Evolutionary conservation across 805 yeast genomes (phyloP).

Genomic region (Priceomyces medius): DNA sequence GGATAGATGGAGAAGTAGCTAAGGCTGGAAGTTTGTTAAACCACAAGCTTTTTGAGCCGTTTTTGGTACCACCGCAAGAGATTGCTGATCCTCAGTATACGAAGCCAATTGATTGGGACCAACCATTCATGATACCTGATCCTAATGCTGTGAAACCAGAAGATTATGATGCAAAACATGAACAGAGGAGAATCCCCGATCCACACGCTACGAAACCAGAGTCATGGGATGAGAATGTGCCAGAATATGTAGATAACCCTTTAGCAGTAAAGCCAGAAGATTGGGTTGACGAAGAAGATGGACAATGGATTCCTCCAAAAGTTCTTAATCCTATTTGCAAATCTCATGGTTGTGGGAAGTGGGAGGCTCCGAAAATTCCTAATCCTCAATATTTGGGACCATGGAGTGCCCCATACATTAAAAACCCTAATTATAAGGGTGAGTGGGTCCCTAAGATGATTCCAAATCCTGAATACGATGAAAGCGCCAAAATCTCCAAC

Average conservation of each 20-base stretch:
- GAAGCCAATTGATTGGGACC: conserved; percentile 86
- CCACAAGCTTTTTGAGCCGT: conserved; percentile 57
- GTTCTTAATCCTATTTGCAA: conserved; percentile 74
- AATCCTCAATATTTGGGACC: conserved; percentile 76
- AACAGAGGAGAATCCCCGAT: conserved; percentile 57
- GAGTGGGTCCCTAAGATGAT: conserved; percentile 69
- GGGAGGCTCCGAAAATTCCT: conserved; percentile 65
- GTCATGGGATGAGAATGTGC: conserved; percentile 72
- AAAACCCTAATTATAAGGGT: conserved; percentile 78
- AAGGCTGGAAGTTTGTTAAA: conserved; percentile 64
- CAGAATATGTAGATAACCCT: conserved; percentile 64
- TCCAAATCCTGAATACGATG: conserved; percentile 68
- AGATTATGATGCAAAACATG: conserved; percentile 80
- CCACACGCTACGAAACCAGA: conserved; percentile 67
- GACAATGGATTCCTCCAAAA: conserved; percentile 74
- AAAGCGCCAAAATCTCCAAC: conserved; percentile 57
- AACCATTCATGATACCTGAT: conserved; percentile 63
- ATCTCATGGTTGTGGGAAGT: conserved; percentile 74
- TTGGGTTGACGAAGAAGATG: conserved; percentile 92
- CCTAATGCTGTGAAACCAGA: conserved; percentile 70
- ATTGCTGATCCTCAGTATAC: conserved; percentile 54
- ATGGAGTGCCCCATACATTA: conserved; percentile 68
- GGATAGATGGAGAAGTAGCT: conserved; percentile 76
- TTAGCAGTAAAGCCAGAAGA: conserved; percentile 63
- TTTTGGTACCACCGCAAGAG: conserved; percentile 63